Evolutionary conservation across 2,329 filamentous ascomycete genomes (phyloP).

Genomic region (Mollisiaceae sp.): DNA sequence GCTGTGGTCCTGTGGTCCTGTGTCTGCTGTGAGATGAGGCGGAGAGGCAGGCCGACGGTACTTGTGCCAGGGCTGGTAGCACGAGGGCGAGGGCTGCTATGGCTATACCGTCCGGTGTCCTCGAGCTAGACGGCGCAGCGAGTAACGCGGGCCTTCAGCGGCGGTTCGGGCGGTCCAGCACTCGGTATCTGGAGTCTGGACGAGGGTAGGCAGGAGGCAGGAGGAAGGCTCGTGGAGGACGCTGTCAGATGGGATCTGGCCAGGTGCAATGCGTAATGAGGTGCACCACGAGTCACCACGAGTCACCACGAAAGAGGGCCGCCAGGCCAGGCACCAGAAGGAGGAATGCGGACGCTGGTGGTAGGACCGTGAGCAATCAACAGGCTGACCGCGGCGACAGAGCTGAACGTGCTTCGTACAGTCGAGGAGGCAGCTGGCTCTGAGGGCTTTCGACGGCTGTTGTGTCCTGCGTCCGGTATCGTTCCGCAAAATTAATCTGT

Average conservation of each 20-base stretch:
- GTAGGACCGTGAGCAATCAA: conserved; percentile 2
- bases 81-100: neutral
- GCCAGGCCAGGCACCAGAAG: conserved; percentile 1
- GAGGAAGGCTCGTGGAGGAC: too few relatives aligned
- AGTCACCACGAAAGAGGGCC: too few relatives aligned
- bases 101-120: conserved; percentile 1
- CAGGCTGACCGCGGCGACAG: conserved; percentile 3
- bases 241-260: neutral
- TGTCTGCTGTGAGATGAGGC: conserved; percentile 5
- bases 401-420: neutral
- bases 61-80: conserved; percentile 3
- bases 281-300: neutral
- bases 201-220: too few relatives aligned
- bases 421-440: neutral
- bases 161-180: neutral
- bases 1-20: neutral
- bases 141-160: neutral
- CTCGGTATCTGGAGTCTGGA: neutral
- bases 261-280: neutral
- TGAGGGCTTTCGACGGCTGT: neutral
- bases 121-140: neutral
- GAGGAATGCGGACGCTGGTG: neutral
- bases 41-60: neutral
- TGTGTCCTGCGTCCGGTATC: conserved; percentile 2
- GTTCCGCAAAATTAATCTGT: neutral